phyloP scores from a whole-genome alignment of 495 filamentous ascomycete species.

The Parachaetomium inaequale region DNA sequence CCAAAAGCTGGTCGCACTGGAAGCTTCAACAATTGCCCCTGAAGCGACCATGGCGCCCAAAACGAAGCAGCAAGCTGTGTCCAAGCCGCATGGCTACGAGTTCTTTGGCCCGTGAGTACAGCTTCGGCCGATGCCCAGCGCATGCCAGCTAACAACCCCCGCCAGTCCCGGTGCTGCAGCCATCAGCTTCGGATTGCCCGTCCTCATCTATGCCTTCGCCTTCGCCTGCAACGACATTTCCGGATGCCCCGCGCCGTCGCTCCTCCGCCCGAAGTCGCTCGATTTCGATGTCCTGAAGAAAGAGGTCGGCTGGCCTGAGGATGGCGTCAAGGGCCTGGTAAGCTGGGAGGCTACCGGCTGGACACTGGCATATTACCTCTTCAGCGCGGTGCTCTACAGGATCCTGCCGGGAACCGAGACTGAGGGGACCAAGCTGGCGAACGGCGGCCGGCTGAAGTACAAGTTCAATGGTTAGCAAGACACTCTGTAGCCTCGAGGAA shows the following conservation, averaged over 20 bases:
- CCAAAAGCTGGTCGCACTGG: neutral
- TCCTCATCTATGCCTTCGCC: slow-evolving; percentile 67
- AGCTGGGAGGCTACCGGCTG: slow-evolving; percentile 60
- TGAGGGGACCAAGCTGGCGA: slow-evolving; percentile 64
- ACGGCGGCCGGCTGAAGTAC: slow-evolving; percentile 77
- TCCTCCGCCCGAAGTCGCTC: slow-evolving; percentile 70
- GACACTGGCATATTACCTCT: slow-evolving; percentile 73
- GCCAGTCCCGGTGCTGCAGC: slow-evolving; percentile 71
- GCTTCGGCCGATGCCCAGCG: neutral
- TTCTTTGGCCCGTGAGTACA: slow-evolving; percentile 81
- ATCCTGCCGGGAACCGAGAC: slow-evolving; percentile 72
- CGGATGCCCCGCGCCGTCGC: slow-evolving; percentile 85
- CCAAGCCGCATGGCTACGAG: slow-evolving; percentile 57
- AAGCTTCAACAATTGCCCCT: slow-evolving; percentile 2
- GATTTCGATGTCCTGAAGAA: slow-evolving; percentile 65
- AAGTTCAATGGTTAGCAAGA: slow-evolving; percentile 73
- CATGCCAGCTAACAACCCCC: neutral
- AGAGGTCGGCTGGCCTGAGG: slow-evolving; percentile 74
- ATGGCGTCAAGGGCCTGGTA: slow-evolving; percentile 59
- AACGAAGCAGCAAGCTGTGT: slow-evolving; percentile 19
- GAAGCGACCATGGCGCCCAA: slow-evolving; percentile 28
- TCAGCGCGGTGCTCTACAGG: slow-evolving; percentile 70
- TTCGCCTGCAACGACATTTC: slow-evolving; percentile 91
- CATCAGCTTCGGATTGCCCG: slow-evolving; percentile 72
- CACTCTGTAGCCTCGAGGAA: neutral